Base-by-base conservation (phyloP, 441 rosid species). In the Eruca vesicaria region DNA sequence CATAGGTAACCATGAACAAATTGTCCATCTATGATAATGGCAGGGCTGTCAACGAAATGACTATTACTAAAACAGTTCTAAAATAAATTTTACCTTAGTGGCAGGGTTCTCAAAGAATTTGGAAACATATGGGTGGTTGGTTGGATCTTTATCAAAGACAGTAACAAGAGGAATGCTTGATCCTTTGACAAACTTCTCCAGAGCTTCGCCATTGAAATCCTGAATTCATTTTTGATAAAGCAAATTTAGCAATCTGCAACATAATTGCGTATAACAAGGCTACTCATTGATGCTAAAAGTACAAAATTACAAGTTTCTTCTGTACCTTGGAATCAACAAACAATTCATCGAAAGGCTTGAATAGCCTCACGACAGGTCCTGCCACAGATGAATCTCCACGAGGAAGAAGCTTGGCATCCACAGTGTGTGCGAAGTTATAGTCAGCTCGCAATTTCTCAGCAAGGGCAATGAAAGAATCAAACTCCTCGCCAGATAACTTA, bases 261-360 rank as follows among this genome's bases (percentile, higher is more conserved):
- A 32, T 33, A 15, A 8, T 2, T 38, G n/a, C 59, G 16, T 19
- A 69, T 14, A 63, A 9, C 74, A 72, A 2, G 56, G 29, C 59
- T 20, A 58, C 15, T 48, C 35, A 59, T 26, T 20, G 63, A 59
- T 60, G 50, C 15, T n/a, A n/a, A 52, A 61, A 4, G 16, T 19
- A 55, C 48, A 73, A 56, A 43, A 41, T 41, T 5, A 20, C 8
- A 62, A 15, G 50, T 23, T 12, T 67, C 63, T 62, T 16, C 2
- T 55, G 33, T 84, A 96, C 99, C 98, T 96, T 86, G 55, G 77
- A 82, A 78, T 93, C 99, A 19, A 90, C 93, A 78, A 84, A 85
- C 45, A 86, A 88, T 75, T 96, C 98, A 75, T 96, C 99, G 79
- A 96, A 96, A 79, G 98, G 99, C 89, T 96, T 96, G 82, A 93